Evolutionary conservation across 2,329 filamentous ascomycete species (phyloP), one percentile per base, ranked within the genome.

Genomic region (Aspergillus sp.): DNA sequence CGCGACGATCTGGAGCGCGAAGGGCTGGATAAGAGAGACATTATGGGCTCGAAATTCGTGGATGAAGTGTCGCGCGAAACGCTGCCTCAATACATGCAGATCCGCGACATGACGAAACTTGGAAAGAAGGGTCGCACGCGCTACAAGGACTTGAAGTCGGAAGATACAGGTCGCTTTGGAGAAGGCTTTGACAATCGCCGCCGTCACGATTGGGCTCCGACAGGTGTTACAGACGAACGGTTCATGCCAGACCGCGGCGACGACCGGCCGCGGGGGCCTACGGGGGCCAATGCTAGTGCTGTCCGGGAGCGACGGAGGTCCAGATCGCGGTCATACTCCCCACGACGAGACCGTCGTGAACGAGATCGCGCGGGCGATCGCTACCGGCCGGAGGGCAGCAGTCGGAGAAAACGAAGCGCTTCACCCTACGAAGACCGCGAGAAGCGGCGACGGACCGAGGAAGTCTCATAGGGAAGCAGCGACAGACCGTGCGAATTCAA

Each of bases 71-170:
- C 95, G 65, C 86, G 90, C 43, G 89, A 94, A 63, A 77, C 90
- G 1, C 74, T 99, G 62, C 94, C 94, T 3, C 87, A 95, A 75
- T 95, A 92, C 60, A 85, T 99, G 78, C 91, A 96, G 75, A 85
- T 95, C 64, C 80, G 94, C 51, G 94, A 97, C 72, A 90, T 94
- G 87, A 93, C 92, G 13, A 93, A 92, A 75, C 73, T 99, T 22
- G 94, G 94, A 19, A 90, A 88, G 75, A 96, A 96, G 77, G 93
- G 94, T 17, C 85, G 89, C 24, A 92, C 90, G 6, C 89, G 88
- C 71, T 97, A 97, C 73, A 88, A 82, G 63, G 94, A 99, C 71
- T 80, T 99, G 65, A 86, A 86, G 68, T 83, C 79, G 13, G 93
- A 99, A 73, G 94, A 99, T 72, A 99, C 94, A 0, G 94, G 94